Percentiles rank a stretch among this genome's conserved stretches.
phyloP scores from a whole-genome alignment of 306 rosid species.

The Pueraria montana region DNA sequence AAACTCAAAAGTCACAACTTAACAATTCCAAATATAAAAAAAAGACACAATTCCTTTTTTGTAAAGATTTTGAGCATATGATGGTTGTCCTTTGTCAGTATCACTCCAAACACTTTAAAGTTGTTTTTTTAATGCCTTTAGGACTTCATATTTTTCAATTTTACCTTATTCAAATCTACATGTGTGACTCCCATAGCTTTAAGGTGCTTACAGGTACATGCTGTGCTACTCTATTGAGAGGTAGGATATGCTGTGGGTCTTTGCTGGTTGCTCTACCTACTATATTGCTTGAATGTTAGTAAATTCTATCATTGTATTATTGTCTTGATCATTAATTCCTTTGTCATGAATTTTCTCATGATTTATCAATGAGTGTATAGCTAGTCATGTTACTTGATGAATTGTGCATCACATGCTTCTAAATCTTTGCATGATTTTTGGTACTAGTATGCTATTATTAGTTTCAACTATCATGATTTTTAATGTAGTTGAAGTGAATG shows the following conservation, averaged over 20 bases:
- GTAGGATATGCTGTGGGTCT: constrained; percentile 84
- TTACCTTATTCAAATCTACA: constrained; percentile 56
- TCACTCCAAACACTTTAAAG: constrained; percentile 46
- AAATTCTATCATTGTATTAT: constrained; percentile 66
- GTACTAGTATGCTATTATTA: not conserved
- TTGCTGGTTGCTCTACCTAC: constrained; percentile 84
- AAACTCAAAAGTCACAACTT: not conserved
- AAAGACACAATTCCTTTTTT: not conserved
- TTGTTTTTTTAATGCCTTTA: constrained; percentile 42
- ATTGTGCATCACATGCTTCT: constrained; percentile 37
- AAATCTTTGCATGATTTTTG: constrained; percentile 9
- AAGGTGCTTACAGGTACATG: constrained; percentile 93
- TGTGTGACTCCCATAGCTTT: constrained; percentile 68
- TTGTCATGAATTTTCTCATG: constrained; percentile 40
- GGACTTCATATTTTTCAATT: constrained; percentile 40
- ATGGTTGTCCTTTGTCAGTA: constrained; percentile 44
- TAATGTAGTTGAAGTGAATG: constrained; percentile 35
- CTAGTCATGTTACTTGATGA: constrained; percentile 26
- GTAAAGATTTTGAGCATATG: constrained; percentile 52
- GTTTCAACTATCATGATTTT: constrained; percentile 24
- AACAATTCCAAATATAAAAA: not conserved
- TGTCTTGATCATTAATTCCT: constrained; percentile 48
- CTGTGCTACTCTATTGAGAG: constrained; percentile 86
- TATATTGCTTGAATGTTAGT: constrained; percentile 77
- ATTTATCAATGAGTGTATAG: constrained; percentile 42